Percentiles rank a stretch among this genome's conserved stretches.
Evolutionary conservation across 2,329 filamentous ascomycete species (phyloP).

Genomic region (Endoconidiophora laricicola): DNA sequence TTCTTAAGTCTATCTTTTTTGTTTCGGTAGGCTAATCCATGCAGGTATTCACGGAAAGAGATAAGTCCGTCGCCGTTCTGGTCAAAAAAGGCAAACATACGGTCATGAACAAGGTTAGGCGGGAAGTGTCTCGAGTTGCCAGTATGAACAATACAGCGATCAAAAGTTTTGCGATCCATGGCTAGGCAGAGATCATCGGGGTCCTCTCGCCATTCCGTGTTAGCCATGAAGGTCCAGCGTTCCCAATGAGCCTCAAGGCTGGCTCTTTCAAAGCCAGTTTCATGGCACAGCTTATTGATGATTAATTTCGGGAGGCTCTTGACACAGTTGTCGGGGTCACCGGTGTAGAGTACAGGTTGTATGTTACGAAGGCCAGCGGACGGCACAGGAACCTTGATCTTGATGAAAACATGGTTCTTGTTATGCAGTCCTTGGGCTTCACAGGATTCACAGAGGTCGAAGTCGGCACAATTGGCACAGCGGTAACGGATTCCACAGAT

Average conservation of each 20-base stretch:
- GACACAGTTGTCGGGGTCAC: constrained; percentile 58
- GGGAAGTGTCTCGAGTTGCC: constrained; percentile 60
- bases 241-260: constrained; percentile 92
- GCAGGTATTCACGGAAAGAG: constrained; percentile 80
- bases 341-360: constrained; percentile 74
- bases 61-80: constrained; percentile 78
- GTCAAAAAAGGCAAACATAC: constrained; percentile 95
- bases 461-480: constrained; percentile 90
- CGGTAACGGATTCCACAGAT: constrained; percentile 87
- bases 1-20: constrained; percentile 52
- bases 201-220: constrained; percentile 67
- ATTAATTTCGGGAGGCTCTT: constrained; percentile 49
- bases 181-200: constrained; percentile 62
- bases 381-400: constrained; percentile 77
- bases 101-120: constrained; percentile 84
- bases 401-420: constrained; percentile 93
- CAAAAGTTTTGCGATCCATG: constrained; percentile 86
- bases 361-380: constrained; percentile 67
- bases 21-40: constrained; percentile 57
- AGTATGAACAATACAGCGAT: constrained; percentile 76
- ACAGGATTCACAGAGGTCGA: constrained; percentile 87
- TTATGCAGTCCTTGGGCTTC: constrained; percentile 63
- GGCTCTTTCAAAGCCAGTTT: constrained; percentile 66
- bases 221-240: constrained; percentile 89
- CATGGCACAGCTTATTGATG: constrained; percentile 49